These are phyloP conservation scores for Diaporthe nobilis DNA, from an alignment of 2,329 filamentous ascomycete species.

Conservation along the genomic window DNA sequence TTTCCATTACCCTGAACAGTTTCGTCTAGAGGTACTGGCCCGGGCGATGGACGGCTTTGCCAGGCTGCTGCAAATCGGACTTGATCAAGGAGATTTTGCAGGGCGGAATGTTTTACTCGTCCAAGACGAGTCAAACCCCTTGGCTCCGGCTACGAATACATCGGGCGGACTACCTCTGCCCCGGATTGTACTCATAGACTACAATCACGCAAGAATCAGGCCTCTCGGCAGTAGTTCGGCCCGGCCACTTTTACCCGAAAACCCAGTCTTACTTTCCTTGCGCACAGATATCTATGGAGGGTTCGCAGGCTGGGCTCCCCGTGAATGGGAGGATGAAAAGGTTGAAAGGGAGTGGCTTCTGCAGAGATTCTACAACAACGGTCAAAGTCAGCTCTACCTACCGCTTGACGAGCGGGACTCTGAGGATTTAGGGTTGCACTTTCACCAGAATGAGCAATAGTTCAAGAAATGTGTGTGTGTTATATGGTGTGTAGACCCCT, in stretches of 20 bases:
- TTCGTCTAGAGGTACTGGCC: not conserved
- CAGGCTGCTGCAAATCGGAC: not conserved
- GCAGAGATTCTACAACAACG: not conserved
- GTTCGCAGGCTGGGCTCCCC: not conserved
- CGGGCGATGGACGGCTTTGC: not conserved
- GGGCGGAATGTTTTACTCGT: not conserved
- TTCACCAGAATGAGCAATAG: not conserved
- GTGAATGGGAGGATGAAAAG: not conserved
- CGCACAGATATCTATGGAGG: not conserved
- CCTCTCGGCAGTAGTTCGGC: not conserved
- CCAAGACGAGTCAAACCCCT: not conserved
- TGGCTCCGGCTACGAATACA: not conserved
- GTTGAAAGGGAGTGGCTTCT: not conserved
- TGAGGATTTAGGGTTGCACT: not conserved
- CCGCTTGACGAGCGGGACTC: not conserved
- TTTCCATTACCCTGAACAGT: constrained; percentile 16
- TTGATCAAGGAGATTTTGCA: not conserved
- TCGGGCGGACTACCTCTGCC: not conserved
- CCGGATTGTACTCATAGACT: not conserved
- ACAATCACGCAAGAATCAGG: not conserved
- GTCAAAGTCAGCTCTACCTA: not conserved
- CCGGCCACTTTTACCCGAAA: not conserved
- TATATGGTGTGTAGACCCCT: too few species aligned
- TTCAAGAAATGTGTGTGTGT: too few species aligned
- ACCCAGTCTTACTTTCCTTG: not conserved